phyloP scores from a whole-genome alignment of 2,329 filamentous ascomycete species.

The Rhinocladiella mackenziei region DNA sequence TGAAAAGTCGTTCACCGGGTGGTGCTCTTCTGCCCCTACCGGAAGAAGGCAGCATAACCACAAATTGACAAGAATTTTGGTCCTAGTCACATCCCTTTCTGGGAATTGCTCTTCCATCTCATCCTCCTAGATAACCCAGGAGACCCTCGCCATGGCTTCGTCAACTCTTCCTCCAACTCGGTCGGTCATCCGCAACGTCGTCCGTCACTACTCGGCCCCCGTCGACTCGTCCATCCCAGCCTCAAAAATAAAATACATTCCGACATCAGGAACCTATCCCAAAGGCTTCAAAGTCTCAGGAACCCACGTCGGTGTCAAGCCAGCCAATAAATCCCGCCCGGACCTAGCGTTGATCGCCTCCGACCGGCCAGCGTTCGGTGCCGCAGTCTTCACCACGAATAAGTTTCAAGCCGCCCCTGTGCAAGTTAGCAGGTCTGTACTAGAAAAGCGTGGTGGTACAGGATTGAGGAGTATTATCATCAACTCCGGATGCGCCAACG shows the following conservation, averaged over 20 bases:
- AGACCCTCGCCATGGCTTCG: conserved; percentile 8
- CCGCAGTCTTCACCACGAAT: conserved; percentile 96
- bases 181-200: conserved; percentile 18
- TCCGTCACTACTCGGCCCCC: conserved; percentile 41
- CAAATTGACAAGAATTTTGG: too few relatives aligned
- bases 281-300: conserved; percentile 84
- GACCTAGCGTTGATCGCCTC: conserved; percentile 88
- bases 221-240: conserved; percentile 58
- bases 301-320: conserved; percentile 88
- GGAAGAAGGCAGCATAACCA: too few relatives aligned
- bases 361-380: conserved; percentile 76
- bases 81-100: too few relatives aligned
- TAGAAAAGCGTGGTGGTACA: conserved; percentile 61
- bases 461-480: conserved; percentile 79
- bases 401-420: conserved; percentile 97
- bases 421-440: conserved; percentile 70
- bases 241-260: conserved; percentile 86
- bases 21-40: too few relatives aligned
- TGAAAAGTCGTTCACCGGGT: too few relatives aligned
- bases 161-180: conserved; percentile 8
- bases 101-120: too few relatives aligned
- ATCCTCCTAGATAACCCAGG: too few relatives aligned
- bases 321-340: conserved; percentile 83
- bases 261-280: conserved; percentile 78
- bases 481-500: conserved; percentile 96